Conservation (phyloP, 495 filamentous ascomycete genomes). For the Penicillium ochrochloron region DNA sequence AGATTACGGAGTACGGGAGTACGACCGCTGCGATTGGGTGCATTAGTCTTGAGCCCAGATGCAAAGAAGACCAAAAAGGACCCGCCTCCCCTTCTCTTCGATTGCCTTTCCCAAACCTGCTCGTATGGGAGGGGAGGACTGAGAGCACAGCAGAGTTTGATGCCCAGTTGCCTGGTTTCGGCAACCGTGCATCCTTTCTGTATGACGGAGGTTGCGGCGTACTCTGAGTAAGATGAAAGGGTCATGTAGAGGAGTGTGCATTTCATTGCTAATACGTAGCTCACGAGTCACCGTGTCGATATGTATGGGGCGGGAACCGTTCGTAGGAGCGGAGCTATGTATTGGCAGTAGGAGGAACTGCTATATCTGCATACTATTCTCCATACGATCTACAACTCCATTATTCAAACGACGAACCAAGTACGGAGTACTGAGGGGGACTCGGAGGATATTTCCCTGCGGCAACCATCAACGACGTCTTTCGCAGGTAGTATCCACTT, state of each 20-base stretch:
- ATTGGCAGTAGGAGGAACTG: background rate
- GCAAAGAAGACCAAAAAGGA: slow-evolving; percentile 6
- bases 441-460: background rate
- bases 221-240: background rate
- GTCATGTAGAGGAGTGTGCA: background rate
- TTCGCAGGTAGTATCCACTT: background rate
- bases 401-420: background rate
- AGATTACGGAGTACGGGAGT: slow-evolving; percentile 11
- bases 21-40: slow-evolving; percentile 18
- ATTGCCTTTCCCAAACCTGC: slow-evolving; percentile 5
- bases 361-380: background rate
- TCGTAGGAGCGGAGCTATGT: background rate
- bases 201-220: background rate
- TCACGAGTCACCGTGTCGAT: background rate
- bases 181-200: slow-evolving; percentile 26
- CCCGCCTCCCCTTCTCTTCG: background rate
- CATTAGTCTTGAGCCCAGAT: slow-evolving; percentile 19
- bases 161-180: slow-evolving; percentile 27
- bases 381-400: background rate
- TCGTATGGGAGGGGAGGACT: background rate
- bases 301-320: background rate
- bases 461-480: background rate
- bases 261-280: background rate
- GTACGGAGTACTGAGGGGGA: background rate
- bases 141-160: background rate